Conservation (phyloP, 495 filamentous ascomycete species). For the Thermothielavioides terrestris region DNA sequence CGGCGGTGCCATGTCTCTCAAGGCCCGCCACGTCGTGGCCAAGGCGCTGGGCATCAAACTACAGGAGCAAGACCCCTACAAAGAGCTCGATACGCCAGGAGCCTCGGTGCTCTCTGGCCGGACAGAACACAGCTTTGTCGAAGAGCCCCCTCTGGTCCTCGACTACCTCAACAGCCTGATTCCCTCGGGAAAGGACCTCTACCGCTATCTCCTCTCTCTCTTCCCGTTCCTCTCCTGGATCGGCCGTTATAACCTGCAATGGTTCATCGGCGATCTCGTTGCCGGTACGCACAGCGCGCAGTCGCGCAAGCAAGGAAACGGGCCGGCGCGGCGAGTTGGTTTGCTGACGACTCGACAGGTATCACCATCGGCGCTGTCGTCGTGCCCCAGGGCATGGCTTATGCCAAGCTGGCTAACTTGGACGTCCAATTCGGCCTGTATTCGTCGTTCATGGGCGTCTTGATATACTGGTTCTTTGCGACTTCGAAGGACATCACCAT, state of each 20-base stretch:
- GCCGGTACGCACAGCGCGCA: constrained; percentile 53
- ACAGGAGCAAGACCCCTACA: constrained; percentile 49
- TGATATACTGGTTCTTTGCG: constrained; percentile 97
- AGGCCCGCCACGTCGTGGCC: constrained; percentile 64
- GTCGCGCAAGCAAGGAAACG: neutral
- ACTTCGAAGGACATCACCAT: constrained; percentile 99
- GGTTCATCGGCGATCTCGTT: constrained; percentile 80
- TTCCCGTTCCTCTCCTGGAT: constrained; percentile 93
- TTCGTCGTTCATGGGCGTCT: constrained; percentile 94
- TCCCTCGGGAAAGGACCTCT: constrained; percentile 48
- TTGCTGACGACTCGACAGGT: constrained; percentile 39
- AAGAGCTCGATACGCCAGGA: constrained; percentile 53
- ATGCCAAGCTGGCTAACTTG: constrained; percentile 76
- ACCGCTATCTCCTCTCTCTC: constrained; percentile 54
- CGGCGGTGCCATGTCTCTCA: constrained; percentile 32
- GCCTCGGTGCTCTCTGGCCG: constrained; percentile 73
- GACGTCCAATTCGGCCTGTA: constrained; percentile 81
- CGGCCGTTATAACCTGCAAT: constrained; percentile 74
- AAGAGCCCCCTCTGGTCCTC: constrained; percentile 63
- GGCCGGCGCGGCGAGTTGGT: neutral
- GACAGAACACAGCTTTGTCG: constrained; percentile 72
- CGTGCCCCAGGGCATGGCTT: constrained; percentile 96
- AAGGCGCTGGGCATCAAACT: constrained; percentile 82
- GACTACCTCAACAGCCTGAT: constrained; percentile 61
- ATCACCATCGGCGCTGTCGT: constrained; percentile 95